A percentile compares a stretch with the other conserved stretches of the same genome.
These are phyloP conservation scores for Talaromyces adpressus DNA, from an alignment of 495 filamentous ascomycete genomes.

Conservation along the genomic window DNA sequence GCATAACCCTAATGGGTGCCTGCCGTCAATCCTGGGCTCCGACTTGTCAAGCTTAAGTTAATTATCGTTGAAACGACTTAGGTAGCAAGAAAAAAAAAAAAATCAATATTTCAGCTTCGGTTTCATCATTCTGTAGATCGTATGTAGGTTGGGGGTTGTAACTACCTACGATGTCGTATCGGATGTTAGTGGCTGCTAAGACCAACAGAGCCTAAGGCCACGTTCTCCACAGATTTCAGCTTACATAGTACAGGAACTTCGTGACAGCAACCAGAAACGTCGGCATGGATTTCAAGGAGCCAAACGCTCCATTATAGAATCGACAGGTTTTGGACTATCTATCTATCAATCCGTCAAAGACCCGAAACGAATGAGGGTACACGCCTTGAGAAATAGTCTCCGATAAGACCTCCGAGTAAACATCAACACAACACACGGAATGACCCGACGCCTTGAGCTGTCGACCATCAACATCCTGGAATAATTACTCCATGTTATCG, in stretches of 20 bases:
- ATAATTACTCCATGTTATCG: neutral
- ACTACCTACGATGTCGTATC: neutral
- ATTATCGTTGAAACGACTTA: neutral
- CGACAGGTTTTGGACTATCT: neutral
- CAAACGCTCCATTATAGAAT: neutral
- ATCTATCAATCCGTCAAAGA: neutral
- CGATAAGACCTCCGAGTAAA: neutral
- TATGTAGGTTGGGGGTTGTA: neutral
- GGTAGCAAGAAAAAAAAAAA: neutral
- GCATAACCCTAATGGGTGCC: neutral
- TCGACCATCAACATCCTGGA: neutral
- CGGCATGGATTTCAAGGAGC: neutral
- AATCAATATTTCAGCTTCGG: neutral
- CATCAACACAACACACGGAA: neutral
- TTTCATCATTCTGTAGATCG: neutral
- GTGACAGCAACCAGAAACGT: neutral
- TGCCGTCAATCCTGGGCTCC: no score
- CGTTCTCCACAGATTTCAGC: neutral
- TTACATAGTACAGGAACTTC: neutral
- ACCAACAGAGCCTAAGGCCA: neutral
- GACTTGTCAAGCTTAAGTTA: no score
- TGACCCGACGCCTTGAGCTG: neutral
- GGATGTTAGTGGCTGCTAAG: neutral
- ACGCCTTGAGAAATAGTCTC: neutral
- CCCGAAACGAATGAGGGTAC: neutral